Evolutionary conservation across 495 filamentous ascomycete genomes (phyloP).

Genomic region (Aspergillus sclerotiicarbonarius): DNA sequence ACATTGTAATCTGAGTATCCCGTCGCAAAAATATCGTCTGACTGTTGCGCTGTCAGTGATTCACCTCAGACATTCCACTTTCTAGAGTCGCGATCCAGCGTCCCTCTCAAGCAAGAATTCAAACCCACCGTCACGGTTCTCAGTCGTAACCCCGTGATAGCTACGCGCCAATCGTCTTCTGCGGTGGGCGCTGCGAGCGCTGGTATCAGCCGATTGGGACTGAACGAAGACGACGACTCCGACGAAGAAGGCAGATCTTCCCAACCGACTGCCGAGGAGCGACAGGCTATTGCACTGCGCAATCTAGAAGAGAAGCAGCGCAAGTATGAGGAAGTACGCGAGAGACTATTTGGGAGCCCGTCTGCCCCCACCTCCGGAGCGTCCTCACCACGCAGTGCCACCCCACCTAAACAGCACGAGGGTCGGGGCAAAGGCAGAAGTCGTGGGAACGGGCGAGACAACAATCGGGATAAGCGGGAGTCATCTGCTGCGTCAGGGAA

Average conservation of each 20-base stretch:
- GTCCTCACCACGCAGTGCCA: constrained; percentile 59
- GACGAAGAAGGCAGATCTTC: constrained; percentile 61
- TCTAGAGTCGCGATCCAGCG: constrained; percentile 60
- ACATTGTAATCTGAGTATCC: background rate
- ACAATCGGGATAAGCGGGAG: constrained; percentile 44
- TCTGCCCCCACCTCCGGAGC: constrained; percentile 46
- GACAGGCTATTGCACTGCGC: constrained; percentile 65
- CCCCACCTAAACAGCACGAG: constrained; percentile 56
- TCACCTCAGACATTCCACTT: constrained; percentile 68
- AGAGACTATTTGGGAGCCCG: constrained; percentile 74
- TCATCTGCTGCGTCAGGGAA: constrained; percentile 44
- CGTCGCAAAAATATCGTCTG: background rate
- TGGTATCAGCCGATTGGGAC: constrained; percentile 53
- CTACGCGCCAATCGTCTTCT: constrained; percentile 31
- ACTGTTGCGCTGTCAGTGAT: constrained; percentile 39
- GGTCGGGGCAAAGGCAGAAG: constrained; percentile 39
- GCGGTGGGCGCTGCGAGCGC: constrained; percentile 50
- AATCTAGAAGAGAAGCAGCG: constrained; percentile 86
- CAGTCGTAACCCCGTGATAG: constrained; percentile 69
- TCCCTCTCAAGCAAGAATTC: constrained; percentile 76
- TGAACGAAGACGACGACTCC: constrained; percentile 60
- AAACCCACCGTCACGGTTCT: constrained; percentile 80
- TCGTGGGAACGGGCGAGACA: constrained; percentile 37
- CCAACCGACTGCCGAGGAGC: constrained; percentile 68
- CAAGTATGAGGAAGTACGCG: constrained; percentile 80